phyloP scores from a whole-genome alignment of 208 protist genomes.

The Angomonas ambiguus region DNA sequence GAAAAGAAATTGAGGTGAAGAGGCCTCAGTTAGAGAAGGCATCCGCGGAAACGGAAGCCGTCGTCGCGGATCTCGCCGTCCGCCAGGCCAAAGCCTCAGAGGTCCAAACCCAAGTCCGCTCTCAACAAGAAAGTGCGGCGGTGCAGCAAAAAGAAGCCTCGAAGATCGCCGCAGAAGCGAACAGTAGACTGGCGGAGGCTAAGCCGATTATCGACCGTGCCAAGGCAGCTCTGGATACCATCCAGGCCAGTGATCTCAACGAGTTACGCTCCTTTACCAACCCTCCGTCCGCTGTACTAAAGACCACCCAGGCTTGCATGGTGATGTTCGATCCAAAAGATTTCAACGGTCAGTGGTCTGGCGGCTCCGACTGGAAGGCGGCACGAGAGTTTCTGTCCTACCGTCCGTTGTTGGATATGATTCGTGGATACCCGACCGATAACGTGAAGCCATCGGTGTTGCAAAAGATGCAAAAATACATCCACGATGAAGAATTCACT shows the following conservation, averaged over 20 bases:
- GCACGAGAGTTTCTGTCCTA: constrained; percentile 90
- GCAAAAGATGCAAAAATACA: constrained; percentile 92
- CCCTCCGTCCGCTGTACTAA: constrained; percentile 93
- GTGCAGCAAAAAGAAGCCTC: constrained; percentile 82
- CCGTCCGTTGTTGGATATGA: constrained; percentile 91
- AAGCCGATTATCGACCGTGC: constrained; percentile 91
- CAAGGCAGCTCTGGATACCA: constrained; percentile 91
- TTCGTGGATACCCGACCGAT: constrained; percentile 94
- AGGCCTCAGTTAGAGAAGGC: constrained; percentile 88
- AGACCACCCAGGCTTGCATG: constrained; percentile 95
- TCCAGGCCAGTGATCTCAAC: constrained; percentile 93
- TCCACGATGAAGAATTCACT: constrained; percentile 93
- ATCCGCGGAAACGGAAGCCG: constrained; percentile 81
- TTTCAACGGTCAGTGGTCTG: constrained; percentile 82
- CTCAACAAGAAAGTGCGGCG: constrained; percentile 88
- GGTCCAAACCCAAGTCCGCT: constrained; percentile 85
- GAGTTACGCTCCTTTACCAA: constrained; percentile 94
- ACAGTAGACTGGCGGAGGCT: constrained; percentile 90
- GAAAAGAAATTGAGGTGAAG: constrained; percentile 89
- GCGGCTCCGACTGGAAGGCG: constrained; percentile 87
- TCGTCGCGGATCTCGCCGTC: constrained; percentile 87
- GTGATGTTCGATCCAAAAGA: constrained; percentile 94
- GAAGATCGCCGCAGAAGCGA: constrained; percentile 85
- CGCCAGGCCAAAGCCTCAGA: constrained; percentile 81
- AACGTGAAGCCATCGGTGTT: constrained; percentile 89